phyloP scores from a whole-genome alignment of 2,329 filamentous ascomycete species.

The Fusarium phyllophilum region DNA sequence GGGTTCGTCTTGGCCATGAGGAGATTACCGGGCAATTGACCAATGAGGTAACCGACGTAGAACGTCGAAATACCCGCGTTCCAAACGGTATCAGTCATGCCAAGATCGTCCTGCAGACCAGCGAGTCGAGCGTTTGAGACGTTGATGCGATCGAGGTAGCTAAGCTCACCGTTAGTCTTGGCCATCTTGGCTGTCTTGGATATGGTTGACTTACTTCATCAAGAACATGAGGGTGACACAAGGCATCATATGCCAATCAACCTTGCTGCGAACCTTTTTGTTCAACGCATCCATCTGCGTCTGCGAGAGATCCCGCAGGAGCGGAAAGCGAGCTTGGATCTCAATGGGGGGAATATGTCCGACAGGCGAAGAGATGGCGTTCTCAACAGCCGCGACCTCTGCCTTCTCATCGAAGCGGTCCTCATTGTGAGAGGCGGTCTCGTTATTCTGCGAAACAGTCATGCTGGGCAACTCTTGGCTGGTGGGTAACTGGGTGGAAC shows the following conservation, averaged over 20 bases:
- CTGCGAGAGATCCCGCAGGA: conserved; percentile 34
- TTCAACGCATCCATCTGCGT: conserved; percentile 41
- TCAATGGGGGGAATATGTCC: conserved; percentile 31
- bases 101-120: conserved; percentile 51
- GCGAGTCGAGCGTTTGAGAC: conserved; percentile 57
- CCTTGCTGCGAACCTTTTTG: conserved; percentile 44
- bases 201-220: conserved; percentile 5
- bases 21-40: conserved; percentile 59
- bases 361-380: neutral
- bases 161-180: conserved; percentile 29
- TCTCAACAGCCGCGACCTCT: conserved; percentile 5
- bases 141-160: conserved; percentile 63
- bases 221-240: conserved; percentile 24
- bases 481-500: neutral
- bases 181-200: neutral
- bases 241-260: conserved; percentile 45
- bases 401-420: conserved; percentile 11
- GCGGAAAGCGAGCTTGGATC: conserved; percentile 40
- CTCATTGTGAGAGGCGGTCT: neutral
- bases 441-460: conserved; percentile 6
- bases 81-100: conserved; percentile 52
- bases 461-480: neutral
- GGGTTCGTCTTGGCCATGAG: conserved; percentile 55
- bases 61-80: conserved; percentile 55
- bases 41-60: conserved; percentile 59